Percentiles rank a stretch among this genome's conserved stretches.
phyloP scores from a whole-genome alignment of 176 grass and related monocot genomes.

The Neostapfia colusana region DNA sequence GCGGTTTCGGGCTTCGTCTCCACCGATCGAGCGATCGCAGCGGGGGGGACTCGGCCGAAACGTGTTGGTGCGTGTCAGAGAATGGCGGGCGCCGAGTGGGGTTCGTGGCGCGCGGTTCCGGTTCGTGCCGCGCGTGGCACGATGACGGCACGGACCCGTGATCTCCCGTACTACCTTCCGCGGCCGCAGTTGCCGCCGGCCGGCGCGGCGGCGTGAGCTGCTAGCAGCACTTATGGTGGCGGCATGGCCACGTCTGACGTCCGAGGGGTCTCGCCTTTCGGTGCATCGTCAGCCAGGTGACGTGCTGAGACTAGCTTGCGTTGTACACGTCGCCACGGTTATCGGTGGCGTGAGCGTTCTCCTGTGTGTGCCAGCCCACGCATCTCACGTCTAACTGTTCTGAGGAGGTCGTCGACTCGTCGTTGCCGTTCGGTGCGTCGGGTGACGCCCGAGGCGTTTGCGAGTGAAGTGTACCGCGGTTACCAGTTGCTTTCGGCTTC shows the following conservation, averaged over 20 bases:
- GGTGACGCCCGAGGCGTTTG: not conserved
- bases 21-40: not conserved
- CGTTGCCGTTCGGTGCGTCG: not conserved
- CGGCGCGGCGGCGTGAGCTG: not conserved
- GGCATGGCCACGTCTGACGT: too few species aligned
- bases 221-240: not conserved
- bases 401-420: too few species aligned
- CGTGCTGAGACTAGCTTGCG: not conserved
- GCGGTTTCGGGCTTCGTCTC: not conserved
- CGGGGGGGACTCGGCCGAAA: too few species aligned
- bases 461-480: not conserved
- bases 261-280: not conserved
- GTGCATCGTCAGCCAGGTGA: not conserved
- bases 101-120: not conserved
- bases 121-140: slow-evolving; percentile 27
- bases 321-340: not conserved
- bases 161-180: not conserved
- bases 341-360: not conserved
- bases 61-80: too few species aligned
- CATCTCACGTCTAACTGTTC: too few species aligned
- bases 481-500: slow-evolving; percentile 29
- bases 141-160: slow-evolving; percentile 6
- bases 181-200: slow-evolving; percentile 12
- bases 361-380: not conserved
- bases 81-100: too few species aligned